A percentile compares a stretch with the other conserved stretches of the same genome.
phyloP scores from a whole-genome alignment of 441 rosid species.

The Erysimum cheiri region DNA sequence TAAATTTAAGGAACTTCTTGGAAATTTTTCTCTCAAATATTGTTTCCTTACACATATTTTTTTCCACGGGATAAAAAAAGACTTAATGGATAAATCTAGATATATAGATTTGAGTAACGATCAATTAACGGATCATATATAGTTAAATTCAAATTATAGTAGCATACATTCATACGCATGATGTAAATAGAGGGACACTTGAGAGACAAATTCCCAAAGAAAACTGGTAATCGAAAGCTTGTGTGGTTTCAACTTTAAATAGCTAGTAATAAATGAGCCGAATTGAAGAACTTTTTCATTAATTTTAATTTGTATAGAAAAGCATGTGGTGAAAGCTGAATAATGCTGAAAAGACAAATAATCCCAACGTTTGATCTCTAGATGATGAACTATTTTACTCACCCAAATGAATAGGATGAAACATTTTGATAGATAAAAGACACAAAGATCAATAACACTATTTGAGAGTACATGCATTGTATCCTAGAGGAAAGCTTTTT shows the following conservation, averaged over 20 bases:
- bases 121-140: not conserved
- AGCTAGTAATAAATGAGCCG: conserved; percentile 32
- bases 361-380: conserved; percentile 33
- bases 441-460: conserved; percentile 30
- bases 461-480: conserved; percentile 29
- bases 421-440: conserved; percentile 29
- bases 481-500: conserved; percentile 20
- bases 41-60: not conserved
- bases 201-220: conserved; percentile 27
- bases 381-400: conserved; percentile 33
- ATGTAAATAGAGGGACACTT: conserved; percentile 21
- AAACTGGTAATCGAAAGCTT: conserved; percentile 26
- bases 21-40: not conserved
- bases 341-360: not conserved
- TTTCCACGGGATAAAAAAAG: not conserved
- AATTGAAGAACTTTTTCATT: conserved; percentile 17
- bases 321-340: conserved; percentile 46
- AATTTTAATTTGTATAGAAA: conserved; percentile 35
- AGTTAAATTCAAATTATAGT: not conserved
- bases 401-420: conserved; percentile 30
- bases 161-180: conserved; percentile 9
- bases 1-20: not conserved
- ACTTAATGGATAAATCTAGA: not conserved
- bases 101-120: not conserved
- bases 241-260: conserved; percentile 32